Conservation (phyloP, 116 monocot species). For the Dioscorea cayenensis region DNA sequence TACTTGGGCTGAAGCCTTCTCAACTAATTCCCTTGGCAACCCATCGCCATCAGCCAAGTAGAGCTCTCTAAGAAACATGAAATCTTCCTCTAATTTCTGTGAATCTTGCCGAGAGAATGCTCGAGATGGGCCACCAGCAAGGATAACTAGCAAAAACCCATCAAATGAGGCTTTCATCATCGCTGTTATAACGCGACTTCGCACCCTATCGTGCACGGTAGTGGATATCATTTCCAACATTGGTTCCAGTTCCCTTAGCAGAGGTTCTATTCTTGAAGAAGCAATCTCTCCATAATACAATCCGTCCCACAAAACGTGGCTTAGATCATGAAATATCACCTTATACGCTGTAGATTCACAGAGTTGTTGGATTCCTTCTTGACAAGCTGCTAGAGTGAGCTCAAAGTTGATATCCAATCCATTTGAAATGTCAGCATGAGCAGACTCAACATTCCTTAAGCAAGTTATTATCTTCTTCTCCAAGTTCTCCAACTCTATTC, state of each 20-base stretch:
- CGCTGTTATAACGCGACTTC: conserved; percentile 76
- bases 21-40: conserved; percentile 79
- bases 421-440: conserved; percentile 56
- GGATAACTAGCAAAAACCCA: conserved; percentile 84
- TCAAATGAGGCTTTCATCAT: conserved; percentile 99
- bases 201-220: conserved; percentile 56
- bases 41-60: conserved; percentile 71
- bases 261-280: conserved; percentile 51
- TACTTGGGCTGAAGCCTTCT: conserved; percentile 68
- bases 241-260: conserved; percentile 72
- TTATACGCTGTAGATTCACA: conserved; percentile 84
- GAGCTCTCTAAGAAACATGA: conserved; percentile 60
- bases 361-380: conserved; percentile 83
- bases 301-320: conserved; percentile 71
- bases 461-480: conserved; percentile 64
- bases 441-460: conserved; percentile 67
- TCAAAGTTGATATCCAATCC: conserved; percentile 66
- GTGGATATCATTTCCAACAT: conserved; percentile 66
- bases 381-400: conserved; percentile 56
- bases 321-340: conserved; percentile 73
- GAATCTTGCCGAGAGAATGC: conserved; percentile 69
- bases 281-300: conserved; percentile 59
- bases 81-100: conserved; percentile 80
- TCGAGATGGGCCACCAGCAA: conserved; percentile 83
- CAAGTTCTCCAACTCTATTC: conserved; percentile 46